phyloP scores from a whole-genome alignment of 371 early-diverging fungal genomes.

The Vairimorpha ceranae region DNA sequence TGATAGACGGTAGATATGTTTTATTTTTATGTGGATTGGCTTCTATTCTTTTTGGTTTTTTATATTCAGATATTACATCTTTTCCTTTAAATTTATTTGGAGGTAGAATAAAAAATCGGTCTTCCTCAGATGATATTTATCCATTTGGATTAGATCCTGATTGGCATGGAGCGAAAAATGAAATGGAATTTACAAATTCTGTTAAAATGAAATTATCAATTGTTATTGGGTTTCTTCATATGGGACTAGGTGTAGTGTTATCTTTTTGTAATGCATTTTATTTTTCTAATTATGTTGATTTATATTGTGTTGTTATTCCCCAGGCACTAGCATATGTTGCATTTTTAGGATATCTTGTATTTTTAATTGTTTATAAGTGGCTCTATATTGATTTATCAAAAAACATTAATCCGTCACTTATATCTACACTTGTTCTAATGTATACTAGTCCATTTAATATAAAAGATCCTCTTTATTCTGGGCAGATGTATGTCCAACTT shows the following conservation, averaged over 20 bases:
- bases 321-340: conserved; percentile 81
- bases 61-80: conserved; percentile 95
- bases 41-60: conserved; percentile 86
- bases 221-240: conserved; percentile 89
- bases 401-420: conserved; percentile 80
- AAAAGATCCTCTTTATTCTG: conserved; percentile 64
- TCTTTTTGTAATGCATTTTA: conserved; percentile 79
- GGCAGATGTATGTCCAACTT: conserved; percentile 72
- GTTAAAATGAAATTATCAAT: conserved; percentile 99
- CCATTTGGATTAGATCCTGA: conserved; percentile 69
- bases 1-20: conserved; percentile 89
- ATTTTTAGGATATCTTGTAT: conserved; percentile 86
- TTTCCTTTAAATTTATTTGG: conserved; percentile 69
- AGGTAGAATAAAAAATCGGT: conserved; percentile 68
- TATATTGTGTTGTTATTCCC: conserved; percentile 80
- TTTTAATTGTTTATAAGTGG: conserved; percentile 93
- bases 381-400: conserved; percentile 66
- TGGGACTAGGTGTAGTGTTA: conserved; percentile 84
- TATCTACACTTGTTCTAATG: conserved; percentile 96
- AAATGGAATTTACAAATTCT: conserved; percentile 83
- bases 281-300: conserved; percentile 71
- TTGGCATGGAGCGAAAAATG: conserved; percentile 85
- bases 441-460: conserved; percentile 87
- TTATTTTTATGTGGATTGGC: conserved; percentile 86
- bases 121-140: conserved; percentile 59